Conservation (phyloP, 495 filamentous ascomycete genomes). For the Aspergillus ellipticus region DNA sequence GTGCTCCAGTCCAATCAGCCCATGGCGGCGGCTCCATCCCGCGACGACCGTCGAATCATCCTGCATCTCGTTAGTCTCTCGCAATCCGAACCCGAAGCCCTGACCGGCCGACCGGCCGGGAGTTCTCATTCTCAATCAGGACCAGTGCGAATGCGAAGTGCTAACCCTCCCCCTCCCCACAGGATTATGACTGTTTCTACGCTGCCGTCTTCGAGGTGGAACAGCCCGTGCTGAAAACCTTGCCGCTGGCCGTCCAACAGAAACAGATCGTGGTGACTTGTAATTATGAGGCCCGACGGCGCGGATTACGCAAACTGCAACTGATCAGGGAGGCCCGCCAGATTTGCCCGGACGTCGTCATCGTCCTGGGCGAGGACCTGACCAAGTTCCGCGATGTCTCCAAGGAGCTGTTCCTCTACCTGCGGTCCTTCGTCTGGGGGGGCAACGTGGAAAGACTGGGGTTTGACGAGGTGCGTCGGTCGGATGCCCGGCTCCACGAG, state of each 20-base stretch:
- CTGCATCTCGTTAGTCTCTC: conserved; percentile 69
- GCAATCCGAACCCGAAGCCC: not conserved
- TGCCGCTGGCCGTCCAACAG: conserved; percentile 74
- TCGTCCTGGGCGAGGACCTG: conserved; percentile 84
- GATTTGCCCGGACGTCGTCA: conserved; percentile 77
- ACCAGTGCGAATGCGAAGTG: too few species aligned
- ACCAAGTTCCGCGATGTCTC: conserved; percentile 81
- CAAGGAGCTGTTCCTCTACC: conserved; percentile 69
- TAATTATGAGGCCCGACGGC: conserved; percentile 81
- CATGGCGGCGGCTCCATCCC: conserved; percentile 43
- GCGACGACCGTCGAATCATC: conserved; percentile 66
- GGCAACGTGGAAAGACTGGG: conserved; percentile 73
- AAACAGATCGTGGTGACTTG: conserved; percentile 93
- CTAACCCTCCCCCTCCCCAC: conserved; percentile 9
- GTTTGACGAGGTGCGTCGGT: conserved; percentile 67
- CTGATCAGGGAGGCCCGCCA: conserved; percentile 76
- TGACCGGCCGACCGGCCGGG: not conserved
- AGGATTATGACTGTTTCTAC: conserved; percentile 96
- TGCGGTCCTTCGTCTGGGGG: conserved; percentile 69
- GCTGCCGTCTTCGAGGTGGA: conserved; percentile 82
- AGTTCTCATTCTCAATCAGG: too few species aligned
- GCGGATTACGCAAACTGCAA: conserved; percentile 80
- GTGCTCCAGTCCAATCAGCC: too few species aligned
- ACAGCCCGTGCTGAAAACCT: conserved; percentile 64
- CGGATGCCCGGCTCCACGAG: conserved; percentile 27